phyloP scores from a whole-genome alignment of 1,139 yeast genomes.

The Diutina siamensis region DNA sequence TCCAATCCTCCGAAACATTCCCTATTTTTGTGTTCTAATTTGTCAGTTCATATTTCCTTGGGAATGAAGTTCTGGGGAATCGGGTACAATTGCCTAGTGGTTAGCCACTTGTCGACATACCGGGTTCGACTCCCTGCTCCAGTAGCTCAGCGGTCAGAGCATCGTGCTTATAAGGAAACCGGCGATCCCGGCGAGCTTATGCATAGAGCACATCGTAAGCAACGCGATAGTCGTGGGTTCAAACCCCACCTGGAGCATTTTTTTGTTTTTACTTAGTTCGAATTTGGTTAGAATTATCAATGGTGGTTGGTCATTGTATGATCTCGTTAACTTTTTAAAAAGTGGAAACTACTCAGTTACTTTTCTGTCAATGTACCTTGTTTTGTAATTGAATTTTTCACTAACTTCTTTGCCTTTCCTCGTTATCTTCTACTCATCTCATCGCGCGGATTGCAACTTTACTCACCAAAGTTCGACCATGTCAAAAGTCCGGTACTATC shows the following conservation, averaged over 20 bases:
- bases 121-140: slow-evolving; percentile 4
- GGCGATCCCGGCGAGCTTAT: slow-evolving; percentile 3
- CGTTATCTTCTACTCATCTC: neutral
- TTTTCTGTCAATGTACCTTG: neutral
- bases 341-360: too few species aligned
- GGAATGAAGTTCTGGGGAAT: neutral
- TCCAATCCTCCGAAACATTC: too few species aligned
- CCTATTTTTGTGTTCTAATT: too few species aligned
- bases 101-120: neutral
- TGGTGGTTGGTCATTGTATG: too few species aligned
- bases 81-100: slow-evolving; percentile 4
- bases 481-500: slow-evolving; percentile 62
- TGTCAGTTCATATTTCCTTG: too few species aligned
- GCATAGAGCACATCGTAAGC: slow-evolving; percentile 19
- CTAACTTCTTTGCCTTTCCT: neutral
- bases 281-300: neutral
- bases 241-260: slow-evolving; percentile 46
- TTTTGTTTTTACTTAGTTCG: neutral
- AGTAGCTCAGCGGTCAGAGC: slow-evolving; percentile 6
- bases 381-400: neutral
- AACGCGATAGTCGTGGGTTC: slow-evolving; percentile 51
- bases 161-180: slow-evolving; percentile 6
- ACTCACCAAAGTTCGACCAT: neutral
- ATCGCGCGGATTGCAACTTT: neutral
- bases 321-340: neutral